Base-by-base conservation (phyloP, 306 rosid genomes). In the Lathyrus sativus region DNA sequence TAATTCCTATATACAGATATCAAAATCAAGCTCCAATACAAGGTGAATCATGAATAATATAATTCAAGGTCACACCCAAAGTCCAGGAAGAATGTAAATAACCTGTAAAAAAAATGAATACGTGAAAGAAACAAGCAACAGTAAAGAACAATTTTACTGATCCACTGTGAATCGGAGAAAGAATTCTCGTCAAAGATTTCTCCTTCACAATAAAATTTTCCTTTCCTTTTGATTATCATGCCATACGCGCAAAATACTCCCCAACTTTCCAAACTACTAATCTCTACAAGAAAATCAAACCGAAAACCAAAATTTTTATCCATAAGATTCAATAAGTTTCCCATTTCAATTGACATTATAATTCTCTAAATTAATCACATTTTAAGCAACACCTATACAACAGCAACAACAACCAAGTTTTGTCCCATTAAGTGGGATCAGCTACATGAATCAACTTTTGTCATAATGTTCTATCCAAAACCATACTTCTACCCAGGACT, bases 41-140 rank as follows among this genome's bases (percentile, higher is more conserved):
- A 65, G 29, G 29, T 26, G 29, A 26, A 26, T 8, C 26, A 26
- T 41, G 68, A 24, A 39, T 19, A 11, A 39, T 19, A 62, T 39
- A 38, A 62, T 18, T 62, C 68, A 62, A 41, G 35, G 53, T 62
- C 46, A 41, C 18, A 41, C 50, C 11, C 50, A 5, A 38, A 18
- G 11, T 4, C 35, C 41, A 0, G 35, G 35, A 19, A 62, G 33
- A 62, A 57, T 6, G 63, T 31, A 3, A 49, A 17, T 12, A 49
- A 18, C 56, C 12, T 28, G 3, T 15, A 1, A 49, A 49, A 49
- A 49, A 49, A 17, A 49, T 49, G 28, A 49, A 49, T 7, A 49
- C 56, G 8, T 17, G 12, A 17, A 6, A 49, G 1, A 50, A 18
- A 18, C 29, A 50, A 9, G 11, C 29, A 51, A 4, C 11, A 0